Evolutionary conservation across 805 yeast species (phyloP).

Genomic region (Kluyveromyces siamensis): DNA sequence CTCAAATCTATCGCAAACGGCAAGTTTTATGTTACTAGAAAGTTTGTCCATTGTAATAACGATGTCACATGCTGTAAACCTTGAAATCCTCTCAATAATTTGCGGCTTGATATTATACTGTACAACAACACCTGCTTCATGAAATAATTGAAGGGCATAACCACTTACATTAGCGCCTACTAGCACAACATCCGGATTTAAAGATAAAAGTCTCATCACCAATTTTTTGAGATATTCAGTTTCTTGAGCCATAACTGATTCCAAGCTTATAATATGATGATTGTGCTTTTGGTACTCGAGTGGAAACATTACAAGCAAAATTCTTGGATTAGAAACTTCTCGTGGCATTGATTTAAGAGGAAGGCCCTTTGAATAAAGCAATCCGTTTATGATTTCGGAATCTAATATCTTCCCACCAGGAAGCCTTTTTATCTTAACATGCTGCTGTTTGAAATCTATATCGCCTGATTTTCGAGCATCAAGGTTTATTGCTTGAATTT

Average conservation of each 20-base stretch:
- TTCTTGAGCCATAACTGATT: constrained; percentile 82
- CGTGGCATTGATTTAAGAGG: constrained; percentile 76
- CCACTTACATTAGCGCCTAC: constrained; percentile 79
- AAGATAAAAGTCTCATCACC: constrained; percentile 65
- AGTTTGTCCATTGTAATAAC: constrained; percentile 79
- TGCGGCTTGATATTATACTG: constrained; percentile 73
- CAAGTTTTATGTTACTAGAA: constrained; percentile 62
- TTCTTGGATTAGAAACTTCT: constrained; percentile 54
- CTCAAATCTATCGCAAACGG: constrained; percentile 64
- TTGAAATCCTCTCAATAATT: constrained; percentile 67
- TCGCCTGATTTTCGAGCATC: constrained; percentile 58
- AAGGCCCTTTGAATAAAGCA: constrained; percentile 73
- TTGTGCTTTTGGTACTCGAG: constrained; percentile 73
- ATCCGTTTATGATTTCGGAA: constrained; percentile 61
- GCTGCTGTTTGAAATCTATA: constrained; percentile 71
- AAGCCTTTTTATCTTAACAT: constrained; percentile 76
- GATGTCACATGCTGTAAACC: constrained; percentile 76
- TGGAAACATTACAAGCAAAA: constrained; percentile 80
- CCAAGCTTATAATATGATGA: constrained; percentile 72
- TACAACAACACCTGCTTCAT: constrained; percentile 71
- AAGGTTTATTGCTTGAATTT: constrained; percentile 50
- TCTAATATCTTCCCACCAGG: constrained; percentile 63
- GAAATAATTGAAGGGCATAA: constrained; percentile 61
- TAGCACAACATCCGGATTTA: constrained; percentile 71
- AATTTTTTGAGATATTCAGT: constrained; percentile 73